Conservation (phyloP, 176 grass and related monocot species). For the Juncus effusus region DNA sequence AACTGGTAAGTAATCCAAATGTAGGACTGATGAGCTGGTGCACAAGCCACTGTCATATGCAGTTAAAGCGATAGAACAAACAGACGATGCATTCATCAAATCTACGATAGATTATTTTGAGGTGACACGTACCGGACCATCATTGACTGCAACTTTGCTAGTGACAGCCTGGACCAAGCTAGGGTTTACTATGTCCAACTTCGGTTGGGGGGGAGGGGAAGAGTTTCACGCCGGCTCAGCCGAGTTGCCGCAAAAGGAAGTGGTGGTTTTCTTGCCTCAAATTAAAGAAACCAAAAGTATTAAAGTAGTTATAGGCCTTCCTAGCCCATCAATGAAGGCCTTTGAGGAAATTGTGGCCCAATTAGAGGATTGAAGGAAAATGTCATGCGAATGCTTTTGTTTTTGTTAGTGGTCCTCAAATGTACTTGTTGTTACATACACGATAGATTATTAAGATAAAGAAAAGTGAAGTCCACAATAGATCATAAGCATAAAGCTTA, state of each 20-base stretch:
- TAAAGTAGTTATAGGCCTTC: slow-evolving; percentile 37
- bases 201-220: slow-evolving; percentile 36
- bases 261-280: slow-evolving; percentile 35
- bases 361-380: not conserved
- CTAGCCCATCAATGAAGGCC: slow-evolving; percentile 33
- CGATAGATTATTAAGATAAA: too few relatives aligned
- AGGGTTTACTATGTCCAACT: slow-evolving; percentile 34
- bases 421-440: too few relatives aligned
- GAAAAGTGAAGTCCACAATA: too few relatives aligned
- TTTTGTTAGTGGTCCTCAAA: too few relatives aligned
- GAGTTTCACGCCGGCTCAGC: slow-evolving; percentile 30
- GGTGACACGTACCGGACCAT: slow-evolving; percentile 15
- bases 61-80: slow-evolving; percentile 18
- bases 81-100: slow-evolving; percentile 34
- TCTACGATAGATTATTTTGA: slow-evolving; percentile 52
- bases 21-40: slow-evolving; percentile 22
- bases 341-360: slow-evolving; percentile 39
- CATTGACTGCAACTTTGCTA: slow-evolving; percentile 42
- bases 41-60: slow-evolving; percentile 29
- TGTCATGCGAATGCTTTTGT: too few relatives aligned
- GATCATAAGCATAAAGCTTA: too few relatives aligned
- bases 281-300: slow-evolving; percentile 26
- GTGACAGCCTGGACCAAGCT: slow-evolving; percentile 43
- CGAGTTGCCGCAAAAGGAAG: slow-evolving; percentile 43
- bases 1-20: not conserved